Base-by-base conservation (phyloP, 768 basidiomycete species). In the Macrolepiota dolichaula region DNA sequence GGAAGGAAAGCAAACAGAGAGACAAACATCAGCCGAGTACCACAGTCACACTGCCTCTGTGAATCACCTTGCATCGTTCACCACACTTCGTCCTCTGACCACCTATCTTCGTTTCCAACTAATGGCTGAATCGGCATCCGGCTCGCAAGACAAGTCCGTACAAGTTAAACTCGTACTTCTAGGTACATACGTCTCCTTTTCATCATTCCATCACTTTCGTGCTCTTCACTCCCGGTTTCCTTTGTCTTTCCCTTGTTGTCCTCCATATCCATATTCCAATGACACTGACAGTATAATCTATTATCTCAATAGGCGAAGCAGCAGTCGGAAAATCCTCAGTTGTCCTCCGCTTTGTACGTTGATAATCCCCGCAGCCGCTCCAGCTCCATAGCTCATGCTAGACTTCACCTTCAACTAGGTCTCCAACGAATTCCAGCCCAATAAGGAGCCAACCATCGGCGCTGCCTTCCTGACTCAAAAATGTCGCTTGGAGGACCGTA, bases 271-370 rank as follows among this genome's bases (percentile, higher is more conserved):
- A 55, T 57, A 51, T 62, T 55, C 55, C 29, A 3, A 32, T 59
- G 64, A 52, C 52, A 61, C 62, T 66, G 59, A 69, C 57, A 63
- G 29, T 55, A 15, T 62, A 24, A 36, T 42, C 56, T 25, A 12
- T 36, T 12, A 46, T 17, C 19, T n/a, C 29, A 17, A 47, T 67
- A 98, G 96, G 96, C 67, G 96, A 99, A 80, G 96, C 96, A 62
- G 96, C 96, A 57, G 96, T 99, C 49, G 96, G 96, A 63, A 99
- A 99, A 82, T 97, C 96, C 10, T 97, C 94, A n/a, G 88, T 99
- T 57, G 96, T 98, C 50, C 84, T 98, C 62, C 88, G 96, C 74
- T 99, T 99, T 74, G 95, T 97, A 73, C 67, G 91, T 65, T 37
- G 49, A 55, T 51, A 79, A 44, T 25, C 51, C 38, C 46, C 53